phyloP scores from a whole-genome alignment of 2,329 filamentous ascomycete species.

The Alternaria longipes region DNA sequence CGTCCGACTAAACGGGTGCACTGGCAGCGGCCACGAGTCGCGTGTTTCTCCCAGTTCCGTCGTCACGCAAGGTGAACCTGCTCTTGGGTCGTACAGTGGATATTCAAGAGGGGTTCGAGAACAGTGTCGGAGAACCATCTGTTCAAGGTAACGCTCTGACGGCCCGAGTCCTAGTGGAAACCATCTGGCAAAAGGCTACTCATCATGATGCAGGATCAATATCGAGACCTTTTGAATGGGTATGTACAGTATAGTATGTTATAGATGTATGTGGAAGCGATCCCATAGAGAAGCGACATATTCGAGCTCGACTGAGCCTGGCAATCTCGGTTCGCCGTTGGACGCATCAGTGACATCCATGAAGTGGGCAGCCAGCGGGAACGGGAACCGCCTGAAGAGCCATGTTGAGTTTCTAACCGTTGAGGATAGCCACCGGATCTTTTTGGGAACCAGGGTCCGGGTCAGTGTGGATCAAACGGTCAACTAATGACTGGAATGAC shows the following conservation, averaged over 20 bases:
- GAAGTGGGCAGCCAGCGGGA: background rate
- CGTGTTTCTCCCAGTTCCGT: background rate
- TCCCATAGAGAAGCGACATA: background rate
- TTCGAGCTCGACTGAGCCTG: background rate
- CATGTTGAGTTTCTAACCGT: background rate
- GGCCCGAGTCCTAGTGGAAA: conserved; percentile 8
- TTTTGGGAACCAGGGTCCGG: background rate
- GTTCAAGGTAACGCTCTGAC: conserved; percentile 6
- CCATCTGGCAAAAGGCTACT: conserved; percentile 1
- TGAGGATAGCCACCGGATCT: conserved; percentile 5
- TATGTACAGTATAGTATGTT: background rate
- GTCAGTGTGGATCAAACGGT: background rate
- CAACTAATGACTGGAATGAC: background rate
- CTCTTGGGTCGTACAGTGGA: background rate
- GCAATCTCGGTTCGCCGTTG: background rate
- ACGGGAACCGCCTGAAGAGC: background rate
- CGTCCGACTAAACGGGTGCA: background rate
- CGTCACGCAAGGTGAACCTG: background rate
- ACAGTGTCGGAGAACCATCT: conserved; percentile 5
- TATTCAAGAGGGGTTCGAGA: background rate
- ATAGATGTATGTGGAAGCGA: background rate
- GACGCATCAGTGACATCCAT: background rate
- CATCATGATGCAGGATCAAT: background rate
- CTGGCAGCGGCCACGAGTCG: background rate
- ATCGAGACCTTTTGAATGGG: background rate